These are phyloP conservation scores for Leccinum olivaceopallidum DNA, from an alignment of 768 basidiomycete species.

Conservation along the genomic window DNA sequence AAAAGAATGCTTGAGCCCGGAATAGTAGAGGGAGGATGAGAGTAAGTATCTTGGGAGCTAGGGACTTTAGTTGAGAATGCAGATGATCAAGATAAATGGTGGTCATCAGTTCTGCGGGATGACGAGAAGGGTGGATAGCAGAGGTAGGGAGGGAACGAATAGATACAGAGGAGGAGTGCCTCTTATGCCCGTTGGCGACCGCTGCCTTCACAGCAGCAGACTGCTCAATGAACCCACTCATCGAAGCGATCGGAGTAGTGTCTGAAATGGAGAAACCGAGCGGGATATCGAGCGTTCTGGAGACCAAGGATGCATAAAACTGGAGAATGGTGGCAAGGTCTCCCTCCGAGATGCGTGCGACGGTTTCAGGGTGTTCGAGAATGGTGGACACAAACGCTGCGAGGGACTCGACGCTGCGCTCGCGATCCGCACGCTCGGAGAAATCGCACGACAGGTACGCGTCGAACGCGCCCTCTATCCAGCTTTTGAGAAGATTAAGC, in stretches of 20 bases:
- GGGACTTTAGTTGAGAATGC: conserved; percentile 55
- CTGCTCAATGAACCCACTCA: conserved; percentile 33
- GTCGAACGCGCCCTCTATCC: conserved; percentile 69
- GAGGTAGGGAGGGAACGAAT: conserved; percentile 41
- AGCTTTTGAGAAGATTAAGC: conserved; percentile 55
- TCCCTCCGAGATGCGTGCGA: conserved; percentile 60
- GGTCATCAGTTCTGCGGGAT: conserved; percentile 64
- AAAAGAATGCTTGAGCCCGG: conserved; percentile 63
- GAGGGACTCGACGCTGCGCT: conserved; percentile 64
- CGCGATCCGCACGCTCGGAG: conserved; percentile 55
- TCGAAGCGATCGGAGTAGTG: conserved; percentile 26
- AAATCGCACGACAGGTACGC: conserved; percentile 39
- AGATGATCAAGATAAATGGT: conserved; percentile 66
- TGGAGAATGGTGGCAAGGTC: conserved; percentile 55
- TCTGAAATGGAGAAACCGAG: conserved; percentile 17
- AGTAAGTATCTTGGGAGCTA: conserved; percentile 54
- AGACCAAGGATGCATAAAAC: conserved; percentile 62
- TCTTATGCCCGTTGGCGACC: conserved; percentile 46
- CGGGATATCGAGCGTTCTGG: conserved; percentile 46
- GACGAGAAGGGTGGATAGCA: conserved; percentile 36
- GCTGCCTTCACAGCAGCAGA: conserved; percentile 22
- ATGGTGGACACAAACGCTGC: conserved; percentile 55
- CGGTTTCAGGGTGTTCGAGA: conserved; percentile 50
- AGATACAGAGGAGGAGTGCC: conserved; percentile 64
- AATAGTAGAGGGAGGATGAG: conserved; percentile 73